Evolutionary conservation across 1,284 basidiomycete species (phyloP).

Genomic region (Ceratobasidium papillatum): DNA sequence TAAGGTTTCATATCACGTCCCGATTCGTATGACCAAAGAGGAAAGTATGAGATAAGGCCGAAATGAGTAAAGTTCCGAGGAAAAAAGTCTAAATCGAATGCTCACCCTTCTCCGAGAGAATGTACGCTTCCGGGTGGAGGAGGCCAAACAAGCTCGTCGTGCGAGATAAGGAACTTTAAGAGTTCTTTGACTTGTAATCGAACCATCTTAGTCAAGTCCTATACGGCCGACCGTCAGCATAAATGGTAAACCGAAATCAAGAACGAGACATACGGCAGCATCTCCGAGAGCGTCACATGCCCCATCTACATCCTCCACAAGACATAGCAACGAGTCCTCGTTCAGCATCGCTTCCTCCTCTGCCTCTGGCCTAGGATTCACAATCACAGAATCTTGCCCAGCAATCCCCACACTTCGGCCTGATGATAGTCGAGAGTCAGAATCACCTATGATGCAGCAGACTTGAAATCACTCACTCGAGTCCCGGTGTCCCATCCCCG

Average conservation of each 20-base stretch:
- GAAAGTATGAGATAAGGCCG: background rate
- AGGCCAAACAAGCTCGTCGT: constrained; percentile 36
- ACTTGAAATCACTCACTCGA: background rate
- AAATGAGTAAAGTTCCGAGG: background rate
- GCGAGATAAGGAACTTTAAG: constrained; percentile 26
- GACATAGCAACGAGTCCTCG: constrained; percentile 34
- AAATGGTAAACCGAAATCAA: background rate
- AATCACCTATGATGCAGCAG: background rate
- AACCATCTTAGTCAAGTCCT: constrained; percentile 34
- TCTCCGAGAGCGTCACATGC: constrained; percentile 38
- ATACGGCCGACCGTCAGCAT: background rate
- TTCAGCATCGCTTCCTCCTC: constrained; percentile 39
- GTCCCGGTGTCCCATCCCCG: constrained; percentile 9
- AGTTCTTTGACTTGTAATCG: constrained; percentile 35
- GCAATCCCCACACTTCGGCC: background rate
- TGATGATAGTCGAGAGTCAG: background rate
- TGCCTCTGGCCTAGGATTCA: background rate
- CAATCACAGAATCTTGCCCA: background rate
- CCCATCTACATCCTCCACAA: constrained; percentile 33
- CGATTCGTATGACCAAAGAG: background rate
- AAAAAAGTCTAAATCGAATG: background rate
- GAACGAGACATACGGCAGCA: constrained; percentile 1
- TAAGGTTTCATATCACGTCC: background rate
- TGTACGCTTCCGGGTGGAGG: constrained; percentile 36
- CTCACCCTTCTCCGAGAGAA: constrained; percentile 37